Percentiles rank a stretch among this genome's conserved stretches.
Evolutionary conservation across 345 rosid species (phyloP).

Genomic region (Crucihimalaya himalaica): DNA sequence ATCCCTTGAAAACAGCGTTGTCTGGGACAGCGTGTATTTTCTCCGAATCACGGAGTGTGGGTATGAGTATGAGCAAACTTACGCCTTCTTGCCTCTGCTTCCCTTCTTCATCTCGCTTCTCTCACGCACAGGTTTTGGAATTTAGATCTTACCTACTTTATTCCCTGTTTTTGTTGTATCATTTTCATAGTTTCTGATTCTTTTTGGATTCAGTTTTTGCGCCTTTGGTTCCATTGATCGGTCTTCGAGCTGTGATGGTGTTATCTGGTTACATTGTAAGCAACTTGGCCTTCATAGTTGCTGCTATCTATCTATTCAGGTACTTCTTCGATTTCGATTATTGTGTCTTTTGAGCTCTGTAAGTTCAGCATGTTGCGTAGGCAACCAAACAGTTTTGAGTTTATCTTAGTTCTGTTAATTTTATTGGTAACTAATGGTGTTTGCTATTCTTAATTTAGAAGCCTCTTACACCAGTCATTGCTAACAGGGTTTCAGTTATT

Average conservation of each 20-base stretch:
- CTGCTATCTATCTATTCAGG: slow-evolving; percentile 59
- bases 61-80: slow-evolving; percentile 89
- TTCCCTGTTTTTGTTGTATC: not conserved
- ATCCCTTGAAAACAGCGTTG: slow-evolving; percentile 57
- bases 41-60: slow-evolving; percentile 83
- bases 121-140: slow-evolving; percentile 60
- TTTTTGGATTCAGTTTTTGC: slow-evolving; percentile 58
- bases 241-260: slow-evolving; percentile 76
- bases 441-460: not conserved
- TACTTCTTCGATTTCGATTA: not conserved
- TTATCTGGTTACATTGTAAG: slow-evolving; percentile 70
- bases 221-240: slow-evolving; percentile 70
- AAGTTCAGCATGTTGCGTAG: not conserved
- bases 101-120: slow-evolving; percentile 59
- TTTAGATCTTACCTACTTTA: not conserved
- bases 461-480: slow-evolving; percentile 32
- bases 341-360: not conserved
- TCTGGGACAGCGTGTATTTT: slow-evolving; percentile 91
- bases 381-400: not conserved
- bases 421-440: not conserved
- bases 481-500: slow-evolving; percentile 69
- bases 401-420: not conserved
- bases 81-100: slow-evolving; percentile 86
- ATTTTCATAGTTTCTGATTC: not conserved
- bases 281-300: slow-evolving; percentile 65